A percentile compares a stretch with the other conserved stretches of the same genome.
Conservation (phyloP, 257 asterid species). For the Leonotis leonurus region DNA sequence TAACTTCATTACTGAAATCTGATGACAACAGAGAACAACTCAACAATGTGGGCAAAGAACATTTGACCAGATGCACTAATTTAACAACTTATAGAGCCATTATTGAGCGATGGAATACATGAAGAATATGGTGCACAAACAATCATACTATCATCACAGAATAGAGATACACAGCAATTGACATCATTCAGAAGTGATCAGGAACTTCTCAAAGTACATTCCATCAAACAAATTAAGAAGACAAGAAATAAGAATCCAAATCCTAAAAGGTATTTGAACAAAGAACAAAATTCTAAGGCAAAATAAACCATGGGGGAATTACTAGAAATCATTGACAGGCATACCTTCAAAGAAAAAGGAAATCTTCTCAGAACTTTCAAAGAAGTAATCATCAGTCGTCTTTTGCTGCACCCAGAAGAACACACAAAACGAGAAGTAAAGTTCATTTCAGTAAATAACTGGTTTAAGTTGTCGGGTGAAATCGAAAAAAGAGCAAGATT, state of each 20-base stretch:
- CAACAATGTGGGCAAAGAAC: not conserved
- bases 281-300: too few relatives aligned
- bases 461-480: not conserved
- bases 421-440: conserved; percentile 9
- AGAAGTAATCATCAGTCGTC: conserved; percentile 70
- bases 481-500: not conserved
- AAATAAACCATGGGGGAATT: not conserved
- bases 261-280: too few relatives aligned
- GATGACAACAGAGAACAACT: not conserved
- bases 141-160: not conserved
- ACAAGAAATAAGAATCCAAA: too few relatives aligned
- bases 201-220: not conserved
- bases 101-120: not conserved
- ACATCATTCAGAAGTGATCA: not conserved
- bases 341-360: conserved; percentile 96
- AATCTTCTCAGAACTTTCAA: conserved; percentile 83
- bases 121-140: not conserved
- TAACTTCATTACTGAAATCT: not conserved
- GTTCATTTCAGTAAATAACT: too few relatives aligned
- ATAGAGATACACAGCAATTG: not conserved
- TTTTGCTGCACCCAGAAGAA: conserved; percentile 40
- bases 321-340: not conserved
- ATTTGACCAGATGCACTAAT: not conserved
- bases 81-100: not conserved
- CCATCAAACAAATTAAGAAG: not conserved